Evolutionary conservation across 768 basidiomycete genomes (phyloP), one percentile per base, ranked within the genome.

Genomic region (Ramaria sp.): DNA sequence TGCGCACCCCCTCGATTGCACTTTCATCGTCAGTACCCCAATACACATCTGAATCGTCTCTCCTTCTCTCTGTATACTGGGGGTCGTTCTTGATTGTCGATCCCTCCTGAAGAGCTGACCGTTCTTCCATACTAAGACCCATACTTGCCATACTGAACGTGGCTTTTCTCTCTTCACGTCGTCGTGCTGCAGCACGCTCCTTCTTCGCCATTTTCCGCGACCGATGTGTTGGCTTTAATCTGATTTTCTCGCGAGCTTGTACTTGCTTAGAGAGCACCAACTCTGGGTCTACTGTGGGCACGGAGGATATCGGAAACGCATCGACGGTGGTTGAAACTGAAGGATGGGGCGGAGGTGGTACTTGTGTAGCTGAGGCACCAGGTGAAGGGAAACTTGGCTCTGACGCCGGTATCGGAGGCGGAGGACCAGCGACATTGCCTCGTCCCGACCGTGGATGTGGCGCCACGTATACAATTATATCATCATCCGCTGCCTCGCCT

Each of bases 391-490:
- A 19, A 43, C 7, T 37, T 37, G 34, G 34, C 34, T 17, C 42
- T 19, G 42, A 43, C n/a, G 42, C 9, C 4, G 17, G n/a, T 17
- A 22, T n/a, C 22, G 48, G 48, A 13, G 19, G 24, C 5, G 27
- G 6, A 17, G 24, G 27, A 22, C 5, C 46, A 12, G 15, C 11
- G 15, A 30, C 9, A 39, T 24, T 17, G 11, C 34, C 37, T 54
- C 52, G 43, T 31, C 60, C 15, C 19, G 62, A 62, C 0, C 84
- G 78, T 4, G 86, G 87, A 63, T 86, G 78, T 0, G 88, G 87
- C 0, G 86, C 86, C 24, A 81, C 82, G 63, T 89, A 89, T 10
- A 90, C 86, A 54, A 90, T 88, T 4, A 78, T 65, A 56, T 90
- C 88, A 19, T 86, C 84, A 31, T 82, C 81, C 10, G 66, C 69